Evolutionary conservation across 2,329 filamentous ascomycete genomes (phyloP).

Genomic region (Fusarium nygamai): DNA sequence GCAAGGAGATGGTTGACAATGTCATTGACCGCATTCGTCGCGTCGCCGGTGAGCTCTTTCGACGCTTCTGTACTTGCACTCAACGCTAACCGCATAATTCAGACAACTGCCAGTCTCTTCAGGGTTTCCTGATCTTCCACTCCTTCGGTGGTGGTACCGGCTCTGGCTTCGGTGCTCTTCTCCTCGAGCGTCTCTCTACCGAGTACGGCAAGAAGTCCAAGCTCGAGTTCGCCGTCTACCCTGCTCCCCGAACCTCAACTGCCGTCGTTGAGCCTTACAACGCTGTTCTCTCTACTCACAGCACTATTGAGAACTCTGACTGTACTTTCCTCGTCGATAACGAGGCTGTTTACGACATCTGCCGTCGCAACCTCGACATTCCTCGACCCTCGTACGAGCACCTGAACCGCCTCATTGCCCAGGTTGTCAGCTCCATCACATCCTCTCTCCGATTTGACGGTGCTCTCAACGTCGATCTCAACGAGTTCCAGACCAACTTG

Average conservation of each 20-base stretch:
- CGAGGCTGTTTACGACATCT: conserved; percentile 80
- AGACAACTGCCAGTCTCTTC: conserved; percentile 79
- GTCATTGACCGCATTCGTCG: conserved; percentile 77
- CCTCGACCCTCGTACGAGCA: conserved; percentile 76
- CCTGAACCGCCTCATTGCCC: conserved; percentile 77
- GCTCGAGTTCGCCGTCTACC: conserved; percentile 79
- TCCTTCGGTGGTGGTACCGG: conserved; percentile 79
- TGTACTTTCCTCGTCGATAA: conserved; percentile 82
- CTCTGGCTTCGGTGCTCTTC: conserved; percentile 76
- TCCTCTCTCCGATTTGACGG: conserved; percentile 78
- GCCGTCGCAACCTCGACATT: conserved; percentile 76
- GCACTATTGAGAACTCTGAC: conserved; percentile 81
- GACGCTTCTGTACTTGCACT: background rate
- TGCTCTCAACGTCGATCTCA: conserved; percentile 77
- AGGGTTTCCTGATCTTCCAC: conserved; percentile 80
- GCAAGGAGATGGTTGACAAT: conserved; percentile 78
- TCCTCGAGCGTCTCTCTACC: conserved; percentile 77
- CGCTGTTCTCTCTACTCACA: conserved; percentile 77
- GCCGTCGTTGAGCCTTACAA: conserved; percentile 81
- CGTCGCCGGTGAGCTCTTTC: conserved; percentile 66
- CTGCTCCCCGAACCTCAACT: conserved; percentile 74
- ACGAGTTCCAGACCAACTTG: conserved; percentile 82
- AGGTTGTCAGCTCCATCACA: conserved; percentile 80
- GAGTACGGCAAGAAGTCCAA: conserved; percentile 83
- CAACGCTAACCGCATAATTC: conserved; percentile 23